These are phyloP conservation scores for Dictyostelium capitatum DNA, from an alignment of 78 protist species.

Conservation along the genomic window DNA sequence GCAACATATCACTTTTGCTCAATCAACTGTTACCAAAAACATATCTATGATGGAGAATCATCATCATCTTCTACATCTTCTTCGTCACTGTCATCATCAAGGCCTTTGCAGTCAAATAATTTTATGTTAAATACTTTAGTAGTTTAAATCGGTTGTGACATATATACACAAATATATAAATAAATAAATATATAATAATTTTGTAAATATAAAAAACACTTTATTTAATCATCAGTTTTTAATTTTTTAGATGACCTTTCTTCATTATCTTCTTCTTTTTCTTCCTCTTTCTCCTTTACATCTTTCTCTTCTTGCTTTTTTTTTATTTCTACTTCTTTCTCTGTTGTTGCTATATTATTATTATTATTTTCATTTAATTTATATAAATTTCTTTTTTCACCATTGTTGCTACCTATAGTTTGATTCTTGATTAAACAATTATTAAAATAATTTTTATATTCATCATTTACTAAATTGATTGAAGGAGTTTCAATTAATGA, in stretches of 20 bases:
- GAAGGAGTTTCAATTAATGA: neutral
- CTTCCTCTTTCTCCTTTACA: too few relatives aligned
- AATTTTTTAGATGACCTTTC: neutral
- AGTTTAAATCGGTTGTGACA: neutral
- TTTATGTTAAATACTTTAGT: neutral
- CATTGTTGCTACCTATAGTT: too few relatives aligned
- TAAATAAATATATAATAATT: neutral
- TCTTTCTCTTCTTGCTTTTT: too few relatives aligned
- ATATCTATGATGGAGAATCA: neutral
- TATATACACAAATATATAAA: too few relatives aligned
- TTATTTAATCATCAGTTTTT: neutral
- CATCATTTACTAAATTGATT: neutral
- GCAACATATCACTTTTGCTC: conserved; percentile 12
- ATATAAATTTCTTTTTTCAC: neutral
- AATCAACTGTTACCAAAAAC: neutral
- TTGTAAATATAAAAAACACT: neutral
- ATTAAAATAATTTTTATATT: neutral
- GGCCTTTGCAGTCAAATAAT: too few relatives aligned
- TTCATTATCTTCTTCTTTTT: neutral
- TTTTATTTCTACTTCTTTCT: neutral
- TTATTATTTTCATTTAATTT: neutral
- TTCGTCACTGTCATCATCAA: neutral
- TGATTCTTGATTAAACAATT: neutral
- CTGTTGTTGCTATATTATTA: neutral
- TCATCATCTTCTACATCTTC: neutral